A percentile compares a stretch with the other conserved stretches of the same genome.
phyloP scores from a whole-genome alignment of 148 eudicot species.

The Rhododendron griersonianum region DNA sequence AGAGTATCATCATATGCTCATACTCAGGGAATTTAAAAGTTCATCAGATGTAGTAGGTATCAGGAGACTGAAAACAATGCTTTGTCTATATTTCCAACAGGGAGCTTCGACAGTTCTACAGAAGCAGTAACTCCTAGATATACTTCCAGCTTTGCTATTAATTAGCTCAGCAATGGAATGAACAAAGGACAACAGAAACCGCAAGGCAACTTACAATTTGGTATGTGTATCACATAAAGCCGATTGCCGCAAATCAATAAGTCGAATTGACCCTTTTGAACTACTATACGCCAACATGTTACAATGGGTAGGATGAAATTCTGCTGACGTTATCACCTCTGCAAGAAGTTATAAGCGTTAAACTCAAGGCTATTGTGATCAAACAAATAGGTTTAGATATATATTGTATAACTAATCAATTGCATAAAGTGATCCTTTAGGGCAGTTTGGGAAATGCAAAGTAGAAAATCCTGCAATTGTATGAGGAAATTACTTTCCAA shows the following conservation, averaged over 20 bases:
- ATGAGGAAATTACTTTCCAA: background rate
- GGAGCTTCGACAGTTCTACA: background rate
- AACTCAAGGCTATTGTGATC: background rate
- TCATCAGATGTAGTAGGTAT: background rate
- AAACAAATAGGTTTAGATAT: background rate
- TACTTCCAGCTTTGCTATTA: background rate
- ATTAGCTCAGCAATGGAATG: background rate
- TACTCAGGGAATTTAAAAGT: background rate
- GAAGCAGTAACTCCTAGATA: background rate
- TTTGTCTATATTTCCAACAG: background rate
- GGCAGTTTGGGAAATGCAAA: background rate
- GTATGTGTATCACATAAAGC: constrained; percentile 75
- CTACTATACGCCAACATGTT: constrained; percentile 79
- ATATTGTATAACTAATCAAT: background rate
- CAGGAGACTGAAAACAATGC: background rate
- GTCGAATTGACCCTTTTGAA: constrained; percentile 82
- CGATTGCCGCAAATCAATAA: constrained; percentile 81
- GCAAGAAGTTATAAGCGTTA: constrained; percentile 22
- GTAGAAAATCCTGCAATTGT: background rate
- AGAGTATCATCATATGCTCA: constrained; percentile 10
- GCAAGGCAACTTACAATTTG: constrained; percentile 54
- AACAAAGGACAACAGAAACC: background rate
- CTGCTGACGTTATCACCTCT: constrained; percentile 92
- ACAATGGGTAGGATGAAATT: constrained; percentile 80
- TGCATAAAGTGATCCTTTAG: background rate